These are phyloP conservation scores for Licmophora abbreviata DNA, from an alignment of 108 stramenopile genomes.

Conservation along the genomic window DNA sequence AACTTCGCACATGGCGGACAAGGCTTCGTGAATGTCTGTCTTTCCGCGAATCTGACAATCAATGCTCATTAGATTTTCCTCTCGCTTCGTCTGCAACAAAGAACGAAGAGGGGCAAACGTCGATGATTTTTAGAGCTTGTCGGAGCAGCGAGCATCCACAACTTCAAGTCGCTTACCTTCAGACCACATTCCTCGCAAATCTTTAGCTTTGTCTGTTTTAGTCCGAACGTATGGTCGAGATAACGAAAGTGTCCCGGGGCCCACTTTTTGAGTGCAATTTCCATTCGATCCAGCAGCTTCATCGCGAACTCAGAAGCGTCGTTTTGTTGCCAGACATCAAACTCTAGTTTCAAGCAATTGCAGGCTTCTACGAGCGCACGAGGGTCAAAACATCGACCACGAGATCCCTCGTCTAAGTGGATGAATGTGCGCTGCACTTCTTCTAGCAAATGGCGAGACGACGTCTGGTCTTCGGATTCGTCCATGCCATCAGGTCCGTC, in stretches of 20 bases:
- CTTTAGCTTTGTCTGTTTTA: constrained; percentile 84
- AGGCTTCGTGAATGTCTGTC: constrained; percentile 84
- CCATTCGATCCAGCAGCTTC: constrained; percentile 90
- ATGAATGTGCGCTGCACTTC: constrained; percentile 95
- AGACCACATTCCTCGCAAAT: constrained; percentile 88
- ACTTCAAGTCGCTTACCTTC: constrained; percentile 43
- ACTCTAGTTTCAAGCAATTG: constrained; percentile 91
- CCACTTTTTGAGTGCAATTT: constrained; percentile 81
- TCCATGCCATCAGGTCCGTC: constrained; percentile 16
- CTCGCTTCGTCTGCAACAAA: constrained; percentile 66
- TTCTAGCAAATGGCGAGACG: constrained; percentile 82
- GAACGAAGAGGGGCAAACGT: constrained; percentile 22
- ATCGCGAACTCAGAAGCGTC: constrained; percentile 97
- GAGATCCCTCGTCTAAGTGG: constrained; percentile 76
- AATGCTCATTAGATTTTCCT: constrained; percentile 88
- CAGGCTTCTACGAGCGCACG: constrained; percentile 89
- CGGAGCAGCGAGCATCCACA: background rate
- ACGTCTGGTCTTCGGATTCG: constrained; percentile 79
- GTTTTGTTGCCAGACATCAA: constrained; percentile 98
- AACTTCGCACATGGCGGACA: constrained; percentile 85
- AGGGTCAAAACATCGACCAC: constrained; percentile 90
- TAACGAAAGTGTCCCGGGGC: constrained; percentile 72
- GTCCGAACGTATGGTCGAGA: constrained; percentile 76
- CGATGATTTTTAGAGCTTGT: background rate
- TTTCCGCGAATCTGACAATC: constrained; percentile 94